Evolutionary conservation across 805 yeast species (phyloP), one percentile per base, ranked within the genome.

Genomic region (Isabelozyma rhagii): DNA sequence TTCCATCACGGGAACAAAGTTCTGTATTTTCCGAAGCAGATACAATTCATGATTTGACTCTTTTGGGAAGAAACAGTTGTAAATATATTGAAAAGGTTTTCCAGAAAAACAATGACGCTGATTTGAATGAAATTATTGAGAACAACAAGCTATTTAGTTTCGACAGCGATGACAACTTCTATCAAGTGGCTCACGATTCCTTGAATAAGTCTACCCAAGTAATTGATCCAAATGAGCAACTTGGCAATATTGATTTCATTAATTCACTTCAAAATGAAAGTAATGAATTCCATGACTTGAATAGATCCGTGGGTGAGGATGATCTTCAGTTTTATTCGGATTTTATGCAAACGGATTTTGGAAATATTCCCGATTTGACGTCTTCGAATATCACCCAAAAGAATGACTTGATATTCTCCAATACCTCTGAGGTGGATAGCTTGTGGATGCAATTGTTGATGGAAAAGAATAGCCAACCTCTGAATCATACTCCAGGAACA

Each of bases 371-470:
- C 15, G 40, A 31, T 14, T 9, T 18, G n/a, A 43, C 9, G 14
- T 39, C 43, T n/a, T 13, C 25, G 39, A 18, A 3, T 14, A 43
- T 21, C 10, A 15, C 44, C 42, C 25, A 47, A 46, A 11, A 17
- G 41, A 21, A 58, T 15, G 56, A 52, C 21, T 44, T 59, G 15
- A 45, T 47, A 14, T 51, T 58, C 41, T 47, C 56, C 29, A 59
- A 57, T 17, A 55, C 56, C 40, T 53, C 54, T 4, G 68, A 66
- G 44, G 59, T 66, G 13, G 71, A 67, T 48, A 54, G 57, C 27
- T 47, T 63, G 18, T 67, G 72, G 72, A 54, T 58, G 40, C 71
- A 62, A 42, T 58, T 67, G 55, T 55, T 64, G 8, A 50, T 58
- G 18, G 54, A 56, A 58, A 66, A 63, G 14, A 43, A 10, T 28